Conservation (phyloP, 2,329 filamentous ascomycete species). For the Fusarium begoniae region DNA sequence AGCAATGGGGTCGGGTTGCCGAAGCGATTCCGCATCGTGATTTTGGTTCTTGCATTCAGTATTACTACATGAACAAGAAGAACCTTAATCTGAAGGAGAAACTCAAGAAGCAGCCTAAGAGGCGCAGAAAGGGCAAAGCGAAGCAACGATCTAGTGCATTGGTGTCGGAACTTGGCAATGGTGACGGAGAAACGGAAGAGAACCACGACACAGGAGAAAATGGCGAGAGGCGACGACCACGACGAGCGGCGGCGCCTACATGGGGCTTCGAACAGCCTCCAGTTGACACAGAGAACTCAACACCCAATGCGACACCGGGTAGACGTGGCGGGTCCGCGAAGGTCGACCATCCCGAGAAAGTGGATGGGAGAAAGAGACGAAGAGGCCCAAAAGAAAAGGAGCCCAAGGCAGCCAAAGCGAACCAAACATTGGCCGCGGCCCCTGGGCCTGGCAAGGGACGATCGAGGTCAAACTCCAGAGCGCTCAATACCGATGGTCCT, state of each 20-base stretch:
- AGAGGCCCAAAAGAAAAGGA: slow-evolving; percentile 54
- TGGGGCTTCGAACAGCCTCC: slow-evolving; percentile 71
- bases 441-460: slow-evolving; percentile 57
- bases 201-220: slow-evolving; percentile 66
- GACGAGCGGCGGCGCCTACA: slow-evolving; percentile 74
- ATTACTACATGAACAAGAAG: slow-evolving; percentile 85
- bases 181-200: slow-evolving; percentile 66
- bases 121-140: slow-evolving; percentile 65
- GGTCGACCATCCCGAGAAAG: slow-evolving; percentile 58
- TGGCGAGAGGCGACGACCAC: slow-evolving; percentile 68
- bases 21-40: slow-evolving; percentile 72
- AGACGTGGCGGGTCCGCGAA: slow-evolving; percentile 58
- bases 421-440: slow-evolving; percentile 58
- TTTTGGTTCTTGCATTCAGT: slow-evolving; percentile 83
- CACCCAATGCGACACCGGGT: slow-evolving; percentile 66
- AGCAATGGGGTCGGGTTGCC: slow-evolving; percentile 84
- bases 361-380: slow-evolving; percentile 51
- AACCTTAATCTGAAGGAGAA: slow-evolving; percentile 80
- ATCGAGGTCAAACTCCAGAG: slow-evolving; percentile 65
- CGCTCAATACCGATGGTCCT: slow-evolving; percentile 55
- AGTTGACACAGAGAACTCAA: slow-evolving; percentile 68
- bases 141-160: slow-evolving; percentile 71
- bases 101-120: slow-evolving; percentile 70
- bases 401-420: slow-evolving; percentile 51
- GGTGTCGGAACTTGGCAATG: slow-evolving; percentile 72